Evolutionary conservation across 805 yeast species (phyloP).

Genomic region (Nakazawaea ernobii): DNA sequence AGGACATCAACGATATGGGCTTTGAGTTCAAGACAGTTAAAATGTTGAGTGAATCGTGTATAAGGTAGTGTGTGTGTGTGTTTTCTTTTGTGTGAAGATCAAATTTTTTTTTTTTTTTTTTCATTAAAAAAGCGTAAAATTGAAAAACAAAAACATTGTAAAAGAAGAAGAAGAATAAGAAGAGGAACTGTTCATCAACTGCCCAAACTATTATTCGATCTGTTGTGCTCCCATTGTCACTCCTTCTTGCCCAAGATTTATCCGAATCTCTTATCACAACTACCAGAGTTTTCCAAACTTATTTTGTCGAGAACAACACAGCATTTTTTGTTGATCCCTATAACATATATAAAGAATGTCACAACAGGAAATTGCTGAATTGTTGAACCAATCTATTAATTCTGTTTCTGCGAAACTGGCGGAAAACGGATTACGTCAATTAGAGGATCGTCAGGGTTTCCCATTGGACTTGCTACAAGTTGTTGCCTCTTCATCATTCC

Average conservation of each 20-base stretch:
- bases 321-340: too few relatives aligned
- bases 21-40: slow-evolving; percentile 28
- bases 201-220: too few relatives aligned
- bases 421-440: slow-evolving; percentile 54
- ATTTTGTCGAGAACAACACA: too few relatives aligned
- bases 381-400: slow-evolving; percentile 57
- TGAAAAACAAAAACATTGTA: neutral
- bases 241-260: too few relatives aligned
- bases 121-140: neutral
- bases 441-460: slow-evolving; percentile 71
- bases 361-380: slow-evolving; percentile 38
- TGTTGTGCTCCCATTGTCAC: too few relatives aligned
- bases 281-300: too few relatives aligned
- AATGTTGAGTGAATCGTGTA: slow-evolving; percentile 25
- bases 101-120: neutral
- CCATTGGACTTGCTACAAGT: slow-evolving; percentile 70
- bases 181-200: too few relatives aligned
- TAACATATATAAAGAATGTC: slow-evolving; percentile 3
- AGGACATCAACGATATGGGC: slow-evolving; percentile 19
- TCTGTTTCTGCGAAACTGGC: slow-evolving; percentile 63
- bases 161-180: neutral
- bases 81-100: neutral
- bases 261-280: too few relatives aligned
- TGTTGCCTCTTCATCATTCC: slow-evolving; percentile 56
- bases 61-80: slow-evolving; percentile 16